These are phyloP conservation scores for Penicillium subrubescens DNA, from an alignment of 495 filamentous ascomycete species.

Conservation along the genomic window DNA sequence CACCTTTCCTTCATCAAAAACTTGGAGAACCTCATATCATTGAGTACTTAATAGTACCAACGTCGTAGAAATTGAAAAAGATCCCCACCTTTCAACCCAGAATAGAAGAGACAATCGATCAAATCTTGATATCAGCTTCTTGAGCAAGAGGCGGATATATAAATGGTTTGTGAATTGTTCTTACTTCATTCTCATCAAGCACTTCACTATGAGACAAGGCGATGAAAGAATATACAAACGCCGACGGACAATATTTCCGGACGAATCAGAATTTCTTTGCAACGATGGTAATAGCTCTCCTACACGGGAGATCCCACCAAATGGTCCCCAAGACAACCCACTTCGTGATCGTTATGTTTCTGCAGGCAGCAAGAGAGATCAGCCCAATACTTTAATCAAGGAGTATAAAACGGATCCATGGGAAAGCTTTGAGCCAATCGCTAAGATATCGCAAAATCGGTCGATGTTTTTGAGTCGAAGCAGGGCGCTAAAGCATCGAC, in stretches of 20 bases:
- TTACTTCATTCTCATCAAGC: background rate
- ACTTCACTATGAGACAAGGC: background rate
- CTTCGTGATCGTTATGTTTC: background rate
- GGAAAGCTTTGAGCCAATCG: constrained; percentile 3
- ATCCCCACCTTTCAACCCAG: background rate
- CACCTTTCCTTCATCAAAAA: background rate
- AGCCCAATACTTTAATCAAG: background rate
- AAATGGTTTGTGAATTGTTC: background rate
- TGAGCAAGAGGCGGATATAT: background rate
- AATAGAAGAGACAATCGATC: too few species aligned
- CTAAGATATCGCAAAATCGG: constrained; percentile 3
- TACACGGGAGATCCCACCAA: background rate
- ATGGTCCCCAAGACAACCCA: background rate
- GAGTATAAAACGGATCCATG: background rate
- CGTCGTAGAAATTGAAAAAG: background rate
- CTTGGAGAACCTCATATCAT: background rate
- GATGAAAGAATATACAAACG: background rate
- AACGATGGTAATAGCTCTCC: background rate
- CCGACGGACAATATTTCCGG: background rate
- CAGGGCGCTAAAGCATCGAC: background rate
- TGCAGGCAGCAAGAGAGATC: background rate
- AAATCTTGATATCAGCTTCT: too few species aligned
- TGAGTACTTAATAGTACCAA: background rate
- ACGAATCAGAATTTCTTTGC: background rate
- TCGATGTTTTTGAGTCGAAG: constrained; percentile 5